Evolutionary conservation across 1,284 basidiomycete species (phyloP).

Genomic region (Bjerkandera adusta): DNA sequence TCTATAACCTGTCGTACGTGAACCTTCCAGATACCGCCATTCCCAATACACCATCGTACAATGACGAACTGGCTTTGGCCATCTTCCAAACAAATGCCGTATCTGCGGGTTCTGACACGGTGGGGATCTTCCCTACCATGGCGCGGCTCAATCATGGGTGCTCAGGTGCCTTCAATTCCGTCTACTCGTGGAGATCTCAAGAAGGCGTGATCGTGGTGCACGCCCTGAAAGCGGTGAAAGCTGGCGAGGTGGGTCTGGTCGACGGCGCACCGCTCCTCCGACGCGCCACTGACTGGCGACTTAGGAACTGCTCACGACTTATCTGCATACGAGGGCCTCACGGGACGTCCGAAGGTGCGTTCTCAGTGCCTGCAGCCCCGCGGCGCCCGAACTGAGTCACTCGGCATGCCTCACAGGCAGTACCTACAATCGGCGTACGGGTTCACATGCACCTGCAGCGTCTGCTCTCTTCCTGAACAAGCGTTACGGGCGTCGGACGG

Average conservation of each 20-base stretch:
- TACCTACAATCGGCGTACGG: conserved; percentile 49
- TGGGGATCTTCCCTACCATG: conserved; percentile 60
- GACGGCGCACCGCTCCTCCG: background rate
- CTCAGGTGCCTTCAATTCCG: conserved; percentile 58
- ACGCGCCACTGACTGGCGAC: background rate
- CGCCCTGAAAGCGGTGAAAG: conserved; percentile 49
- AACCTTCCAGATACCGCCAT: conserved; percentile 41
- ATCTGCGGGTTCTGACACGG: conserved; percentile 40
- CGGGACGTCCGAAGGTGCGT: conserved; percentile 49
- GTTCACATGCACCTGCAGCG: conserved; percentile 55
- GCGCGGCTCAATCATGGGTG: conserved; percentile 66
- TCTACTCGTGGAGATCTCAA: conserved; percentile 53
- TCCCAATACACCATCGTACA: conserved; percentile 32
- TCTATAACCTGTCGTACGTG: conserved; percentile 54
- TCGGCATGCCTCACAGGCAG: conserved; percentile 32
- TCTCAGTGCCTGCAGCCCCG: no score
- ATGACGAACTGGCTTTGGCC: conserved; percentile 47
- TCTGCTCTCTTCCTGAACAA: conserved; percentile 48
- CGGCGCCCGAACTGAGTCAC: background rate
- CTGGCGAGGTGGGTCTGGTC: conserved; percentile 42
- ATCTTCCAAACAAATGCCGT: conserved; percentile 69
- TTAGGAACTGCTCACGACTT: conserved; percentile 62
- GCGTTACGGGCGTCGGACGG: conserved; percentile 48
- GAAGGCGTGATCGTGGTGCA: conserved; percentile 49
- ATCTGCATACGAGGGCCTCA: conserved; percentile 51